These are phyloP conservation scores for Sphagnum tenellum DNA, from an alignment of 225 moss, liverwort and hornwort genomes.

Conservation along the genomic window DNA sequence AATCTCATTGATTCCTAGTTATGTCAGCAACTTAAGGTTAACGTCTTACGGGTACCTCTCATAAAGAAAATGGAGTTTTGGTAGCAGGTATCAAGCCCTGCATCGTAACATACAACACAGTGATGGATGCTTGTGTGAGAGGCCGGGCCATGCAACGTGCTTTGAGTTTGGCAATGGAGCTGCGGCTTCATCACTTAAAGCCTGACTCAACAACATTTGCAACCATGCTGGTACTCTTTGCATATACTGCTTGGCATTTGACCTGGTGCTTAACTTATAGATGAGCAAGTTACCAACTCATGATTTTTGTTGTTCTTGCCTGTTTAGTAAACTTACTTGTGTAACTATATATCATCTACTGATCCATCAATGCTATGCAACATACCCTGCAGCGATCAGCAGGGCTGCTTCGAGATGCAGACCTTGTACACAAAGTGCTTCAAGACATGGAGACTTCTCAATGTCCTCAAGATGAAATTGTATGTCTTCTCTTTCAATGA, in stretches of 20 bases:
- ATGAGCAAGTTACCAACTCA: no score
- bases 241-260: background rate
- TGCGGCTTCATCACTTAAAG: slow-evolving; percentile 35
- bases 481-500: slow-evolving; percentile 9
- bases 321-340: no score
- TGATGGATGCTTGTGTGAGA: slow-evolving; percentile 49
- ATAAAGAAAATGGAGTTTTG: background rate
- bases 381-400: slow-evolving; percentile 28
- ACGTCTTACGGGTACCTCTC: no score
- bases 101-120: slow-evolving; percentile 51
- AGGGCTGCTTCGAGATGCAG: slow-evolving; percentile 39
- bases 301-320: no score
- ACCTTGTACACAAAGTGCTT: slow-evolving; percentile 37
- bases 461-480: slow-evolving; percentile 41
- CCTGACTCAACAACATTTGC: slow-evolving; percentile 46
- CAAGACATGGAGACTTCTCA: slow-evolving; percentile 31
- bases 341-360: no score
- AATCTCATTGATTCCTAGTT: no score
- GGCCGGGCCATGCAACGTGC: slow-evolving; percentile 52
- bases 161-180: slow-evolving; percentile 40
- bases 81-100: slow-evolving; percentile 37
- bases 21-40: no score
- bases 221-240: slow-evolving; percentile 30
- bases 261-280: no score
- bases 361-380: no score